Evolutionary conservation across 345 rosid species (phyloP).

Genomic region (Salix caprea): DNA sequence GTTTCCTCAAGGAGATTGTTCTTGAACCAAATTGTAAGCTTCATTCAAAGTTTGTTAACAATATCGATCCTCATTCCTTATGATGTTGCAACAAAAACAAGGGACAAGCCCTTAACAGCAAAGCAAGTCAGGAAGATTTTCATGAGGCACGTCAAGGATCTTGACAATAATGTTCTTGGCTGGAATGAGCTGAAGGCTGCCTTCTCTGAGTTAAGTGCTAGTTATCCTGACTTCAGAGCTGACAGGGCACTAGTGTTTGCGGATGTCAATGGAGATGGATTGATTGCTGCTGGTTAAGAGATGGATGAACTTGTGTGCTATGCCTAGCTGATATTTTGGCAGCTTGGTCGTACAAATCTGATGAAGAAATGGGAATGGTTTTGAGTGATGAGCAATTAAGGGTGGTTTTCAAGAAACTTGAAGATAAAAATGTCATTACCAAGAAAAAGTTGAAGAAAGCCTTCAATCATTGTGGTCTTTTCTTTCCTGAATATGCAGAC

Average conservation of each 20-base stretch:
- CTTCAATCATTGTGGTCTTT: background rate
- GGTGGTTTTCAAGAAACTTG: background rate
- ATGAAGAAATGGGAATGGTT: background rate
- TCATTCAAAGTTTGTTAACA: too few relatives aligned
- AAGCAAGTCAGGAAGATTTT: too few relatives aligned
- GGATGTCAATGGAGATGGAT: background rate
- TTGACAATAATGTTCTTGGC: background rate
- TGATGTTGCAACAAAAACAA: too few relatives aligned
- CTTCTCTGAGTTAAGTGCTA: too few relatives aligned
- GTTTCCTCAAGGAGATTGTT: too few relatives aligned
- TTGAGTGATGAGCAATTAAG: background rate
- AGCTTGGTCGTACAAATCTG: background rate
- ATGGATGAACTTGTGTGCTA: background rate
- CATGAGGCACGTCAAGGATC: background rate
- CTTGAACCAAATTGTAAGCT: too few relatives aligned
- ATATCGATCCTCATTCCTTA: too few relatives aligned
- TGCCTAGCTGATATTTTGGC: background rate
- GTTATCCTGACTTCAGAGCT: too few relatives aligned
- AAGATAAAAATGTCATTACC: too few relatives aligned
- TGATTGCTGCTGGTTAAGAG: background rate
- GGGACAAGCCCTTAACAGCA: too few relatives aligned
- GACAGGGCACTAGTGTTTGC: background rate
- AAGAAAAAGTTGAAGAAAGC: background rate
- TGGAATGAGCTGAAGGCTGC: too few relatives aligned
- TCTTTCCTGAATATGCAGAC: background rate